phyloP scores from a whole-genome alignment of 805 yeast genomes.

The Sugiyamaella marilandica region DNA sequence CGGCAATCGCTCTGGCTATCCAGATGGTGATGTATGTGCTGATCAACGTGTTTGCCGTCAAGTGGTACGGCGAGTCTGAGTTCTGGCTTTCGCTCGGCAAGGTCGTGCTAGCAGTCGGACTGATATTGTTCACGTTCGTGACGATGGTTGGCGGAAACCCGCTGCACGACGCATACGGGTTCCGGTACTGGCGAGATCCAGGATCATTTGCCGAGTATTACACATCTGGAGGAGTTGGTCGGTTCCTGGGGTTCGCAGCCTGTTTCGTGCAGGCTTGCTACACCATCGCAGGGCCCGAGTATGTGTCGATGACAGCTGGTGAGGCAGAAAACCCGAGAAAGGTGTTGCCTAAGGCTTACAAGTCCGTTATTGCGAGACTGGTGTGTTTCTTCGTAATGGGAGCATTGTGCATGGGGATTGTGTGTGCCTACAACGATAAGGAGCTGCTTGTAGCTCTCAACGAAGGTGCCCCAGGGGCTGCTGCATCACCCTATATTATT shows the following conservation, averaged over 20 bases:
- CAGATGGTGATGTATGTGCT: conserved; percentile 59
- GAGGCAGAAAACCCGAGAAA: conserved; percentile 70
- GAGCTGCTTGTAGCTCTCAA: conserved; percentile 52
- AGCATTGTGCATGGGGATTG: conserved; percentile 70
- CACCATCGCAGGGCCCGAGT: conserved; percentile 84
- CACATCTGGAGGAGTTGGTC: conserved; percentile 53
- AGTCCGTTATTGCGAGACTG: conserved; percentile 65
- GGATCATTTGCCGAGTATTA: conserved; percentile 55
- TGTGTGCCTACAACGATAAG: conserved; percentile 67
- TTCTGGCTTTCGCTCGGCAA: conserved; percentile 75
- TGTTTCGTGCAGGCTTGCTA: conserved; percentile 69
- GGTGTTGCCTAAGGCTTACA: conserved; percentile 72
- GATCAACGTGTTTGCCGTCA: conserved; percentile 69
- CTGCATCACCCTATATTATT: conserved; percentile 75
- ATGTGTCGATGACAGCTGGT: conserved; percentile 79
- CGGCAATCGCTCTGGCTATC: conserved; percentile 63
- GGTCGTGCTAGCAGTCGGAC: conserved; percentile 67
- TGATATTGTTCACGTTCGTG: conserved; percentile 67
- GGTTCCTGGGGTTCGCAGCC: conserved; percentile 66
- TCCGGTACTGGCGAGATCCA: conserved; percentile 51
- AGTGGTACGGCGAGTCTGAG: conserved; percentile 74
- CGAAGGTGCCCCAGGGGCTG: conserved; percentile 67
- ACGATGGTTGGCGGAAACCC: conserved; percentile 91
- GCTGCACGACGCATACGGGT: conserved; percentile 54
- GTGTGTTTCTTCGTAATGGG: conserved; percentile 67